These are phyloP conservation scores for Calonectria montana DNA, from an alignment of 2,329 filamentous ascomycete species.

Conservation along the genomic window DNA sequence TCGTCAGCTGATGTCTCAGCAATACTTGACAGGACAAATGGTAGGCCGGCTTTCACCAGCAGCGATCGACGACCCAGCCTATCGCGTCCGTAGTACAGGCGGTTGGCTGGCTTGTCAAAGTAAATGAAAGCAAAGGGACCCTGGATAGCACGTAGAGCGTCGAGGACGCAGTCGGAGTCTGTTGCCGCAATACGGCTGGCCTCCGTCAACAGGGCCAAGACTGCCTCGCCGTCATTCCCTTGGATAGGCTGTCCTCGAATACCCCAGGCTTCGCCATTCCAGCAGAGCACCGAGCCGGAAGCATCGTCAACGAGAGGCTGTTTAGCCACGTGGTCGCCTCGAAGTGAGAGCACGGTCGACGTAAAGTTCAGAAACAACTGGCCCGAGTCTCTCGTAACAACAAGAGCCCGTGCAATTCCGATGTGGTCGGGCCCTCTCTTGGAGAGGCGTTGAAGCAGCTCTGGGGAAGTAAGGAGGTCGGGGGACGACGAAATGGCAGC, in stretches of 20 bases:
- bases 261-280: conserved; percentile 98
- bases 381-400: conserved; percentile 38
- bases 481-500: conserved; percentile 55
- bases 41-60: conserved; percentile 63
- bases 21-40: conserved; percentile 77
- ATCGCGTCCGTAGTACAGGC: conserved; percentile 86
- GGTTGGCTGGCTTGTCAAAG: conserved; percentile 71
- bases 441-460: conserved; percentile 58
- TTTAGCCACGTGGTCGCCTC: conserved; percentile 75
- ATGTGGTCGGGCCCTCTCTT: conserved; percentile 72
- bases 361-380: conserved; percentile 70
- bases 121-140: conserved; percentile 94
- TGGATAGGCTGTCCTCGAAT: conserved; percentile 67
- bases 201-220: conserved; percentile 71
- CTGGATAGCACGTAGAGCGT: conserved; percentile 70
- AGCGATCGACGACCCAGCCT: conserved; percentile 88
- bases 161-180: conserved; percentile 51
- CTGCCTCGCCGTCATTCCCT: conserved; percentile 81
- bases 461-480: conserved; percentile 43
- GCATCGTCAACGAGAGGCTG: conserved; percentile 76
- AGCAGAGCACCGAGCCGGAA: conserved; percentile 80
- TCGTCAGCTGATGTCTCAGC: conserved; percentile 62
- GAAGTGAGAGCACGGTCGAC: conserved; percentile 91
- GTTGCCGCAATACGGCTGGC: conserved; percentile 47
- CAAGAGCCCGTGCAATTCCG: conserved; percentile 53